phyloP scores from a whole-genome alignment of 108 stramenopile species.

The Chaetoceros tenuissimus region DNA sequence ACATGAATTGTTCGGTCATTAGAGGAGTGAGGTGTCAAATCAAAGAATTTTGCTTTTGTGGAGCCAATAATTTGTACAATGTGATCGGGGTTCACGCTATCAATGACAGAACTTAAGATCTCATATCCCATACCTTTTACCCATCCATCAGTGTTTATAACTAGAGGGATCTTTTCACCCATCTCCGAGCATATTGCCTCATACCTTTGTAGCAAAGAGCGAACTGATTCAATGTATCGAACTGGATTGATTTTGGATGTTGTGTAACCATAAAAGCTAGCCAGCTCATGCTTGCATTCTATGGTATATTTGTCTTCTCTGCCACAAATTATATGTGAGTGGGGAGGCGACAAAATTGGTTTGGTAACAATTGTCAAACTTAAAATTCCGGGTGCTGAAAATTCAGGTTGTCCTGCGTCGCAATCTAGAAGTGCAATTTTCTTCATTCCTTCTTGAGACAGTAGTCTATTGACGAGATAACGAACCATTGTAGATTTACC shows the following conservation, averaged over 20 bases:
- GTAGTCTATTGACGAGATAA: slow-evolving; percentile 65
- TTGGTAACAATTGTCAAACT: slow-evolving; percentile 44
- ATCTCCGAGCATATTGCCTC: slow-evolving; percentile 3
- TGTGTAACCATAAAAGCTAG: slow-evolving; percentile 65
- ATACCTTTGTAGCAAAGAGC: slow-evolving; percentile 36
- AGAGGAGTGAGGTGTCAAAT: slow-evolving; percentile 24
- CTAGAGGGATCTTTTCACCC: slow-evolving; percentile 39
- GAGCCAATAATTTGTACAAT: slow-evolving; percentile 76
- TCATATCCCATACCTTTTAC: slow-evolving; percentile 83
- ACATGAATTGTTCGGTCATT: neutral
- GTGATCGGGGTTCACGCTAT: slow-evolving; percentile 43
- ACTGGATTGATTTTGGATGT: slow-evolving; percentile 74
- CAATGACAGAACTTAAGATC: slow-evolving; percentile 63
- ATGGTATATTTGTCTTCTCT: neutral
- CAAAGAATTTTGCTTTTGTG: slow-evolving; percentile 51
- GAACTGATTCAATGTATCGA: slow-evolving; percentile 48
- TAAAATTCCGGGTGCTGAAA: slow-evolving; percentile 79
- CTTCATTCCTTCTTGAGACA: slow-evolving; percentile 16
- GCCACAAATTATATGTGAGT: slow-evolving; percentile 25
- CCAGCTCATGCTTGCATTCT: slow-evolving; percentile 20
- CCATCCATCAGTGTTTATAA: slow-evolving; percentile 94
- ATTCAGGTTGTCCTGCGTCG: slow-evolving; percentile 89
- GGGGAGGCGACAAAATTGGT: slow-evolving; percentile 77
- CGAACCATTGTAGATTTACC: slow-evolving; percentile 86
- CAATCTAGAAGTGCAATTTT: slow-evolving; percentile 77